Evolutionary conservation across 352 stramenopile species (phyloP), one percentile per base, ranked within the genome.

Genomic region (Globisporangium cylindrosporum): DNA sequence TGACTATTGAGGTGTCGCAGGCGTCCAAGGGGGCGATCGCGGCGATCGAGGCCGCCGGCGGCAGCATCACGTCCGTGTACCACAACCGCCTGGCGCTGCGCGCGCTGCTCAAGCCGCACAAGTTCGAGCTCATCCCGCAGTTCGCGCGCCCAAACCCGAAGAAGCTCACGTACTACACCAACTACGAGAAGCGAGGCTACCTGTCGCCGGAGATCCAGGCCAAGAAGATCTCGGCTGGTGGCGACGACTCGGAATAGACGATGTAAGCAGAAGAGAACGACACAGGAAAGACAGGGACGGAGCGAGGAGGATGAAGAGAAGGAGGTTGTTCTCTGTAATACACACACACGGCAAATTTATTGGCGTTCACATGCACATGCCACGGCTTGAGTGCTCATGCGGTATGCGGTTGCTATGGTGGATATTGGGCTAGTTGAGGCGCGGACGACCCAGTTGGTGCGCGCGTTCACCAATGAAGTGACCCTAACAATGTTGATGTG

Each of bases 111-210:
- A 96, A 96, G 80, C 98, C 98, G 34, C 76, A 99, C 72, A 99
- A 99, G 79, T 99, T 99, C 70, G 89, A 97, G 67, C 82, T 81
- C 29, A 75, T 99, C 32, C 97, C 97, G 34, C 94, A 94, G 80
- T 83, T 89, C 60, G 97, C 97, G 20, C 90, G 96, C 67, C 97
- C 98, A 53, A 93, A 92, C 54, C 97, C 96, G 32, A 98, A 98
- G 80, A 97, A 98, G 73, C 97, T 99, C 86, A 82, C 88, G 61
- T 98, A 99, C 82, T 99, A 99, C 86, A 97, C 94, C 41, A 87
- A 98, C 86, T 98, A 92, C 77, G 90, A 97, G 48, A 97, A 98
- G 74, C 87, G 97, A 69, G 97, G 97, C 57, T 99, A 99, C 86
- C 78, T 99, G 70, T 98, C 95, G 75, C 93, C 96, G 0, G 91